phyloP scores from a whole-genome alignment of 805 yeast species.

The Wickerhamiella azymoides region DNA sequence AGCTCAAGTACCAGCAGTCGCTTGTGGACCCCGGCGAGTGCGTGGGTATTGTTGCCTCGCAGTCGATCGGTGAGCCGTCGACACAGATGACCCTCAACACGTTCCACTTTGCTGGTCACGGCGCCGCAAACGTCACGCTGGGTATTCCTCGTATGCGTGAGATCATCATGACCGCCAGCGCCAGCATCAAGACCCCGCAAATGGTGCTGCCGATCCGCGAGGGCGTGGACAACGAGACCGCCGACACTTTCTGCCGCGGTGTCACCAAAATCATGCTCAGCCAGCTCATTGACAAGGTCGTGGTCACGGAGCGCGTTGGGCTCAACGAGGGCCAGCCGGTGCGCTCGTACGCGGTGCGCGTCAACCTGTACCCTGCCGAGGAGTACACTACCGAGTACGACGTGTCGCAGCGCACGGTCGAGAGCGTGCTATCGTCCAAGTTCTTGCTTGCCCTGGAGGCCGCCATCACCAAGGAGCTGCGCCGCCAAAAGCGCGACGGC shows the following conservation, averaged over 20 bases:
- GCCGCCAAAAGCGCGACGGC: conserved; percentile 50
- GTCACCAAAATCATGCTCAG: conserved; percentile 73
- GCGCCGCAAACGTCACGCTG: conserved; percentile 97
- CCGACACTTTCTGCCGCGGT: conserved; percentile 85
- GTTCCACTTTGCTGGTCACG: conserved; percentile 99
- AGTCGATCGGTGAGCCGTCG: conserved; percentile 97
- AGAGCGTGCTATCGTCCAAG: conserved; percentile 40
- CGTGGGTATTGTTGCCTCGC: conserved; percentile 96
- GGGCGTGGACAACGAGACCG: conserved; percentile 73
- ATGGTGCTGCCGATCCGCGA: conserved; percentile 79
- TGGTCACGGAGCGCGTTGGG: conserved; percentile 81
- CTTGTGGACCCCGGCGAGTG: conserved; percentile 93
- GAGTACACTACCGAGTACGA: conserved; percentile 87
- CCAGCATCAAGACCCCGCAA: conserved; percentile 94
- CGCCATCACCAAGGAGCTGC: conserved; percentile 65
- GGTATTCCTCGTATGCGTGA: conserved; percentile 99
- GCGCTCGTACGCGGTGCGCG: conserved; percentile 61
- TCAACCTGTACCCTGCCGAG: conserved; percentile 57
- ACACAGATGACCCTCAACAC: conserved; percentile 97
- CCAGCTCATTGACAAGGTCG: conserved; percentile 74
- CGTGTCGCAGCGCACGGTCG: conserved; percentile 66
- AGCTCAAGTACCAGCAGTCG: conserved; percentile 94
- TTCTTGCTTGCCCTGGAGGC: conserved; percentile 62
- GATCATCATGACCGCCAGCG: conserved; percentile 97
- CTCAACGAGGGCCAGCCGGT: conserved; percentile 35